Evolutionary conservation across 2,329 filamentous ascomycete species (phyloP), one percentile per base, ranked within the genome.

Genomic region (Aspergillus ibericus): DNA sequence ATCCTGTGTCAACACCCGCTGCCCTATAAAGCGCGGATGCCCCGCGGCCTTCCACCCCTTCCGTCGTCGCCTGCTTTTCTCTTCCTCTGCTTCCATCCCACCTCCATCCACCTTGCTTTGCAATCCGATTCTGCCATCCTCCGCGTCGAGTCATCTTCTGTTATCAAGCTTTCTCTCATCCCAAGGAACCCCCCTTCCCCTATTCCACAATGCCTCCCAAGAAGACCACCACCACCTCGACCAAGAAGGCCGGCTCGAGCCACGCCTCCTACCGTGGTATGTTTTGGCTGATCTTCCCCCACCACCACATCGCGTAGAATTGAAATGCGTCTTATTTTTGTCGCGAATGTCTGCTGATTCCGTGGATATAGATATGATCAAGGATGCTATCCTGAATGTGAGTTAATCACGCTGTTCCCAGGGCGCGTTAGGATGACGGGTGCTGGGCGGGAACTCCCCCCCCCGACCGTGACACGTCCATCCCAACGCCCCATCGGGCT

Each of bases 311-410:
- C 80, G 80, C 80, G 74, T 72, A 50, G 62, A 62, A 50, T 66
- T 71, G 67, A 73, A 70, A 53, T 59, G 67, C 58, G 56, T 65
- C 73, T 72, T 63, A 69, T 75, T 70, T 59, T 77, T 70, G 75
- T 87, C 83, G 82, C 84, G 70, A 77, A 71, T 64, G 66, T 75
- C 76, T 83, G 74, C 82, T 85, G 79, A 86, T 81, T 73, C 68
- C 58, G 67, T 64, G 66, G 44, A 70, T 72, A 73, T 75, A 88
- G 86, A 88, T 77, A 88, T 89, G 87, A 87, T 89, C 77, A 88
- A 88, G 79, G 86, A 89, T 76, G 87, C 86, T 68, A 87, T 89
- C 73, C 76, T 88, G 72, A 85, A 83, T 78, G 87, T 89, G 77
- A 86, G 87, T 88, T 73, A 71, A 82, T 78, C 74, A 72, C 72